Evolutionary conservation across 164 flowering plant genomes (phyloP), one percentile per base, ranked within the genome.

Genomic region (Aristolochia fimbriata): DNA sequence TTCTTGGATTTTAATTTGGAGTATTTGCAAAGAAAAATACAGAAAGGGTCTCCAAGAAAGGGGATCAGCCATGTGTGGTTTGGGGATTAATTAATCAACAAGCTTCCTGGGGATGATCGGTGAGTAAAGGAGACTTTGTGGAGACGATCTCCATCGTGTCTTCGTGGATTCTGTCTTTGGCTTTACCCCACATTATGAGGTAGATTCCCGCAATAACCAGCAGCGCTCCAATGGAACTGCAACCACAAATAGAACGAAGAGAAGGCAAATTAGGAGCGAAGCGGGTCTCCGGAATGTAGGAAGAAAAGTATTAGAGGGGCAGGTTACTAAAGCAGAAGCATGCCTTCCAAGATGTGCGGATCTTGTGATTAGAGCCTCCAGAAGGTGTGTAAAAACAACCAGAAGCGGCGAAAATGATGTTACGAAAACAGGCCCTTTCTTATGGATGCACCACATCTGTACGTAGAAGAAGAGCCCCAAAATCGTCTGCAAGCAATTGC

Each of bases 101-200:
- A 27, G 5, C 30, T 27, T 2, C 30, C 5, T 37, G 10, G 12
- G 43, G 10, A 27, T 27, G 43, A 37, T 37, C 9, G 43, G 43
- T 37, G 8, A 58, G 14, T 20, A 58, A 58, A 5, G 37, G 61
- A 33, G 49, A 41, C 21, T 43, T 45, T 8, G 33, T 21, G 31
- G 61, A 45, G 27, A 16, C 50, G n/a, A 45, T 22, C 22, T 20
- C 25, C 33, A 15, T 4, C n/a, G 21, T 24, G 6, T 55, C 47
- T 49, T 55, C 47, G 21, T 58, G 24, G 46, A 55, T 65, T 6
- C 6, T 7, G 46, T 63, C 68, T 19, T 55, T 21, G 45, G 74
- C 68, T 47, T 71, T 71, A 33, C 67, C 74, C 74, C 70, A 71
- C 54, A 67, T 30, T 45, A 71, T 46, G 19, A 71, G 20, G 59